Conservation (phyloP, 2,329 filamentous ascomycete genomes). For the Scedosporium boydii region DNA sequence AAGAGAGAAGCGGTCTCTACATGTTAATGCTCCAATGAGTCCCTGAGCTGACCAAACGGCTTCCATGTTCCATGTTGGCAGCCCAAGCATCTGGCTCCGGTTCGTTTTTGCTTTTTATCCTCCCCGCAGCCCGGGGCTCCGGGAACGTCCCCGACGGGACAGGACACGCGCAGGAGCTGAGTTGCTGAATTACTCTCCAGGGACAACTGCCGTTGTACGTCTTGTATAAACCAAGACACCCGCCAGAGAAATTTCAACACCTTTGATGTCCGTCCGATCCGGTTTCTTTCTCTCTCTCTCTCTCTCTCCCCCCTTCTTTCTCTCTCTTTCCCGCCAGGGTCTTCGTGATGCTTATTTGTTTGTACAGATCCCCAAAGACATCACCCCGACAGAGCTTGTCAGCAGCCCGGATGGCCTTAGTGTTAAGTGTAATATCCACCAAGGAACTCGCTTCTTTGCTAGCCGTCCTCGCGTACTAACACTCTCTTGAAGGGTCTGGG, state of each 20-base stretch:
- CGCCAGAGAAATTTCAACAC: constrained; percentile 32
- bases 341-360: background rate
- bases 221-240: constrained; percentile 32
- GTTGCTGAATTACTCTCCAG: constrained; percentile 12
- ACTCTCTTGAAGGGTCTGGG: constrained; percentile 45
- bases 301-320: background rate
- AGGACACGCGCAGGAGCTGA: too few relatives aligned
- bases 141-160: too few relatives aligned
- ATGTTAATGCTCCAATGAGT: background rate
- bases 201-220: constrained; percentile 32
- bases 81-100: constrained; percentile 20
- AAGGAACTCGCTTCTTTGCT: background rate
- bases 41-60: background rate
- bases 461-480: background rate
- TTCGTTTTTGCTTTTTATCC: constrained; percentile 11
- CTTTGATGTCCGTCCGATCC: constrained; percentile 21
- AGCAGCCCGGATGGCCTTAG: constrained; percentile 20
- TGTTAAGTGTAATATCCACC: constrained; percentile 20
- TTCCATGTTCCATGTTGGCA: constrained; percentile 1
- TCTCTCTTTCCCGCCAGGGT: background rate
- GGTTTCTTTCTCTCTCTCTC: too few relatives aligned
- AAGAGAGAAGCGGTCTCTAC: background rate
- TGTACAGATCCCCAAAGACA: constrained; percentile 20
- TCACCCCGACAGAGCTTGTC: constrained; percentile 19
- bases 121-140: background rate